Percentiles rank a stretch among this genome's conserved stretches.
phyloP scores from a whole-genome alignment of 495 filamentous ascomycete species.

The Neurospora terricola region DNA sequence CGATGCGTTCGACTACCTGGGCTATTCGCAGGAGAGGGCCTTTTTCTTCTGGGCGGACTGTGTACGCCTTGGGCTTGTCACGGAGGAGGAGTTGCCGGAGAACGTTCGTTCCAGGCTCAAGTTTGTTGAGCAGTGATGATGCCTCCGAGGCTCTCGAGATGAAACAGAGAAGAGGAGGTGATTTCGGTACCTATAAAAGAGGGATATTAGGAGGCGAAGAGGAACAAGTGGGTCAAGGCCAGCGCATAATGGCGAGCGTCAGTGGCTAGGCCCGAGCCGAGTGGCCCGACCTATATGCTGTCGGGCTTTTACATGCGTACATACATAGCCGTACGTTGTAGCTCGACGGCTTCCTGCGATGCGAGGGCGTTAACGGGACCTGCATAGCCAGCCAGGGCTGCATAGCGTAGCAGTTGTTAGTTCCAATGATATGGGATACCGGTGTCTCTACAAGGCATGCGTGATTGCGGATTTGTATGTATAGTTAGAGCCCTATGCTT shows the following conservation, averaged over 20 bases:
- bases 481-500: background rate
- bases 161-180: background rate
- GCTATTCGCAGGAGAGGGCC: conserved; percentile 82
- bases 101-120: conserved; percentile 49
- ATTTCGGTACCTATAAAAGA: background rate
- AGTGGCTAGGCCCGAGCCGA: background rate
- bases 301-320: background rate
- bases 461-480: background rate
- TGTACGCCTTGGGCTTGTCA: conserved; percentile 58
- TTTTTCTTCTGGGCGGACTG: conserved; percentile 91
- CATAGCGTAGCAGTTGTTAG: background rate
- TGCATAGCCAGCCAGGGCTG: background rate
- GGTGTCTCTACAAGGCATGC: background rate
- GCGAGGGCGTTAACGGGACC: background rate
- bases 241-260: background rate
- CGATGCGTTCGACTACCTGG: conserved; percentile 80
- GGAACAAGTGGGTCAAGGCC: background rate
- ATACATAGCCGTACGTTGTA: background rate
- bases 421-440: background rate
- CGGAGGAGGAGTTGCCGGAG: conserved; percentile 61
- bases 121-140: conserved; percentile 27
- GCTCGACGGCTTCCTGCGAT: background rate
- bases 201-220: background rate
- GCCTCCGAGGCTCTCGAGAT: background rate
- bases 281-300: background rate